Evolutionary conservation across 208 protist genomes (phyloP).

Genomic region (Acanthamoeba royreba): DNA sequence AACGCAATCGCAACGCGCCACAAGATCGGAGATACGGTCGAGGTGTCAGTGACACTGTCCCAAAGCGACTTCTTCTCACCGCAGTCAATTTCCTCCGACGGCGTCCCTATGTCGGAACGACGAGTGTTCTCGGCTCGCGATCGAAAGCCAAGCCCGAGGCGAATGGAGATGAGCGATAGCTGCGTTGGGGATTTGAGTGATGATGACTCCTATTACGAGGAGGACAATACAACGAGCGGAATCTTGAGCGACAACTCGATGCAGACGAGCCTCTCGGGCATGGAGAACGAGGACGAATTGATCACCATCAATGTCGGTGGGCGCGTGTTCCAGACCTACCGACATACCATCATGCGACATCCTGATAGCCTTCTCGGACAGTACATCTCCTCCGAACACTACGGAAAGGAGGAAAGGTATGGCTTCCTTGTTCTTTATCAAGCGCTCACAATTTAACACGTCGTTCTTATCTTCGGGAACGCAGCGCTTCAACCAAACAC

Average conservation of each 20-base stretch:
- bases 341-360: not conserved
- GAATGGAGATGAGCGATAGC: too few relatives aligned
- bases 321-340: not conserved
- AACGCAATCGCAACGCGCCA: too few relatives aligned
- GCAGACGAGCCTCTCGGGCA: not conserved
- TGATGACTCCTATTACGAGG: too few relatives aligned
- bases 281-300: not conserved
- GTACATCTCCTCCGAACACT: not conserved
- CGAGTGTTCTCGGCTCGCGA: too few relatives aligned
- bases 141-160: too few relatives aligned
- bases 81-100: too few relatives aligned
- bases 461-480: not conserved
- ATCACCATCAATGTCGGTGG: not conserved
- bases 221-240: too few relatives aligned
- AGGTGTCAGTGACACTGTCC: too few relatives aligned
- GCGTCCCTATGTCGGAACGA: too few relatives aligned
- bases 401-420: not conserved
- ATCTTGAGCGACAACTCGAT: not conserved
- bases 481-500: not conserved
- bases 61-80: too few relatives aligned
- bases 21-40: too few relatives aligned
- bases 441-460: not conserved
- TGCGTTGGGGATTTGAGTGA: too few relatives aligned
- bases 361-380: not conserved
- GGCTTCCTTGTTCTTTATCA: not conserved